Evolutionary conservation across 257 asterid genomes (phyloP).

Genomic region (Solanum neorickii): DNA sequence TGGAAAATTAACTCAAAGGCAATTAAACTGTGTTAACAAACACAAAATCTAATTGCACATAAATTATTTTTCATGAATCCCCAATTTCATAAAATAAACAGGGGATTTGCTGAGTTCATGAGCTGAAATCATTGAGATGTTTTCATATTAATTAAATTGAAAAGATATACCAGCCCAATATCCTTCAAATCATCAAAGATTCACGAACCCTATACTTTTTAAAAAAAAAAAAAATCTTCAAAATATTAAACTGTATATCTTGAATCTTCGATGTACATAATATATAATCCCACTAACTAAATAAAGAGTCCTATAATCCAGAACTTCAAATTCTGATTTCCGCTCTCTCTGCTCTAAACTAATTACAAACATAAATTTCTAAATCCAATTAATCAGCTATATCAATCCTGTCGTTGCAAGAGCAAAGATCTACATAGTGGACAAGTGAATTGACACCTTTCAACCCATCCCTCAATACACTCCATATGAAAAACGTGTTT

Average conservation of each 20-base stretch:
- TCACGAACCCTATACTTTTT: neutral
- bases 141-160: neutral
- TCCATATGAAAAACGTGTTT: conserved; percentile 47
- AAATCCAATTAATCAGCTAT: neutral
- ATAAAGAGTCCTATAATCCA: neutral
- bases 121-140: neutral
- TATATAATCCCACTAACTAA: neutral
- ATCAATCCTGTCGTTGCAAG: neutral
- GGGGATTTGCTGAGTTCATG: neutral
- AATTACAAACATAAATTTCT: neutral
- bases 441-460: conserved; percentile 45
- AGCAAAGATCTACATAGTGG: conserved; percentile 58
- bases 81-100: neutral
- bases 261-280: neutral
- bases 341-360: neutral
- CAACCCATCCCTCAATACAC: conserved; percentile 52
- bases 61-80: neutral
- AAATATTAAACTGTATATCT: neutral
- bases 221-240: neutral
- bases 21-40: neutral
- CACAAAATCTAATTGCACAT: neutral
- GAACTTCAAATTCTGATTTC: neutral
- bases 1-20: neutral
- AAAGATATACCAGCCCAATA: neutral
- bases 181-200: neutral